phyloP scores from a whole-genome alignment of 352 stramenopile species.

The Phytophthora melonis region DNA sequence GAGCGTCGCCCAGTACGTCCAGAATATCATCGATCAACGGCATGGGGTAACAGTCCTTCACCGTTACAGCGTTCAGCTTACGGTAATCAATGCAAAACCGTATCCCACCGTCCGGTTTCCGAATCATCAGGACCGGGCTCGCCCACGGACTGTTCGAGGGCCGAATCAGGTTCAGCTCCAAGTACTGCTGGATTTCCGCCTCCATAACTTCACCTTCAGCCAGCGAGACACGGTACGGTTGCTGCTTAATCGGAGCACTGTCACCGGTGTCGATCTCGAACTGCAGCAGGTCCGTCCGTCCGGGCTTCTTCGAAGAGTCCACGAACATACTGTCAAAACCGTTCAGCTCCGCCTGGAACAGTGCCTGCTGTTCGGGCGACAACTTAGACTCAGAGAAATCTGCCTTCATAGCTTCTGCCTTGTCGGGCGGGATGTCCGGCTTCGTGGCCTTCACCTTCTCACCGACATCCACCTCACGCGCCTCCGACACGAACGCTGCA shows the following conservation, averaged over 20 bases:
- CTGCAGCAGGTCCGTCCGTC: too few relatives aligned
- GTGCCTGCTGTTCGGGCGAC: too few relatives aligned
- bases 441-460: neutral
- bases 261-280: constrained; percentile 4
- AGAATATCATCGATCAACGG: constrained; percentile 25
- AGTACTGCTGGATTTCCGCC: constrained; percentile 15
- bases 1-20: constrained; percentile 6
- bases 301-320: too few relatives aligned
- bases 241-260: constrained; percentile 11
- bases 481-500: neutral
- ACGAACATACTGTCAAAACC: too few relatives aligned
- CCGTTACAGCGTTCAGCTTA: constrained; percentile 9
- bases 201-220: constrained; percentile 20
- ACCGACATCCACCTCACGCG: too few relatives aligned
- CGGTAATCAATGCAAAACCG: constrained; percentile 28
- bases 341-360: too few relatives aligned
- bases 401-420: neutral
- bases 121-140: constrained; percentile 9
- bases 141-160: constrained; percentile 12
- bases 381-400: constrained; percentile 1
- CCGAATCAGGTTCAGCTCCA: constrained; percentile 3
- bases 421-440: neutral
- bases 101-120: constrained; percentile 2
- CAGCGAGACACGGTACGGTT: constrained; percentile 13
- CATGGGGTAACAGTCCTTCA: constrained; percentile 20